phyloP scores from a whole-genome alignment of 1,284 basidiomycete genomes.

The Vanrija pseudolonga region DNA sequence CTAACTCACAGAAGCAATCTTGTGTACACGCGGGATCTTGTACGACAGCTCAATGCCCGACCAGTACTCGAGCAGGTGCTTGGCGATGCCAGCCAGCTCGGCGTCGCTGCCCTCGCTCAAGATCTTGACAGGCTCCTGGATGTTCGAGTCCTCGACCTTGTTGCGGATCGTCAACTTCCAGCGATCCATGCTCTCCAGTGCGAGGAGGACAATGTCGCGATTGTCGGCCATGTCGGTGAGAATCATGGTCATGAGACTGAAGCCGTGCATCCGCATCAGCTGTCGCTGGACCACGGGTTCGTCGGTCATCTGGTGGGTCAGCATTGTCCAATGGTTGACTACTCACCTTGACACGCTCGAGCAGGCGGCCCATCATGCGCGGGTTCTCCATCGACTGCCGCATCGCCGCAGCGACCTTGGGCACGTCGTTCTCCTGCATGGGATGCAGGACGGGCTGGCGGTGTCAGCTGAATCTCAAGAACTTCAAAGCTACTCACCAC shows the following conservation, averaged over 20 bases:
- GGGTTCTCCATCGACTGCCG: constrained; percentile 78
- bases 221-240: constrained; percentile 71
- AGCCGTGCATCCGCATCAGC: constrained; percentile 89
- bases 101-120: constrained; percentile 27
- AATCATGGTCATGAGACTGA: constrained; percentile 85
- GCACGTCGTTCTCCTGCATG: constrained; percentile 68
- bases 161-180: constrained; percentile 88
- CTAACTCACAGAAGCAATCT: constrained; percentile 34
- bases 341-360: constrained; percentile 77
- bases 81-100: constrained; percentile 25
- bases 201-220: constrained; percentile 63
- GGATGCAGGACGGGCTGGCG: constrained; percentile 61
- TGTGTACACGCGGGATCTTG: constrained; percentile 38
- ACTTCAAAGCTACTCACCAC: constrained; percentile 54
- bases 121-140: constrained; percentile 63
- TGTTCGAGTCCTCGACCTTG: constrained; percentile 86
- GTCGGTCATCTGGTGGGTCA: constrained; percentile 66
- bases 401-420: constrained; percentile 86
- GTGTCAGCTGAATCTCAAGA: not conserved
- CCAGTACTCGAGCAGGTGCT: constrained; percentile 42
- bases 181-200: constrained; percentile 64
- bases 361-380: constrained; percentile 75
- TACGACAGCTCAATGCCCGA: constrained; percentile 40
- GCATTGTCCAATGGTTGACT: not conserved
- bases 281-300: constrained; percentile 75